phyloP scores from a whole-genome alignment of 78 protist species.

The Dictyostelium purpureum region DNA sequence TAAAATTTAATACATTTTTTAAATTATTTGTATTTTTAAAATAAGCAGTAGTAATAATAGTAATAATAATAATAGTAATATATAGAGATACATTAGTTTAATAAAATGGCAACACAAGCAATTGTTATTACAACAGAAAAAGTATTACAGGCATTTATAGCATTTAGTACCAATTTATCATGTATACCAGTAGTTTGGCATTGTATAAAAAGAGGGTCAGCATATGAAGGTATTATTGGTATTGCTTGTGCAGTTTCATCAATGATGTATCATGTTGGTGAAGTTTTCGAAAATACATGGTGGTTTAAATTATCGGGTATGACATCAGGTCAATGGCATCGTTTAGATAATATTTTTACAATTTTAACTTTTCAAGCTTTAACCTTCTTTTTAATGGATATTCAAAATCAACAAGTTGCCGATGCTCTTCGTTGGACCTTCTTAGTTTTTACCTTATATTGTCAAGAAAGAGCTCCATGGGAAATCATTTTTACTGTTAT shows the following conservation, averaged over 20 bases:
- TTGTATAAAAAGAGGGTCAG: constrained; percentile 60
- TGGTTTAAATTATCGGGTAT: constrained; percentile 68
- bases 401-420: constrained; percentile 19
- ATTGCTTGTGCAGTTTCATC: constrained; percentile 50
- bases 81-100: too few relatives aligned
- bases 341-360: constrained; percentile 71
- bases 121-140: constrained; percentile 28
- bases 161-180: constrained; percentile 55
- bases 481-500: constrained; percentile 24
- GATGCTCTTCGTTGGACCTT: constrained; percentile 64
- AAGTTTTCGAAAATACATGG: constrained; percentile 47
- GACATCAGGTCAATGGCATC: constrained; percentile 71
- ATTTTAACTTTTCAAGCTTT: constrained; percentile 66
- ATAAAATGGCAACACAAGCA: background rate
- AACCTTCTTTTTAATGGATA: constrained; percentile 49
- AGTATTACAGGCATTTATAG: constrained; percentile 45
- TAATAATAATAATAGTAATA: too few relatives aligned
- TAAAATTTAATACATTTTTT: too few relatives aligned
- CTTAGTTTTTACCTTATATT: constrained; percentile 55
- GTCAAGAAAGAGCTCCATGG: constrained; percentile 77
- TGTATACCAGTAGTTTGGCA: constrained; percentile 49
- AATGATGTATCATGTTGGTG: constrained; percentile 78
- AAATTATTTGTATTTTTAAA: too few relatives aligned
- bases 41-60: too few relatives aligned
- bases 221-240: constrained; percentile 69